These are phyloP conservation scores for Aeschynomene evenia DNA, from an alignment of 306 rosid species.

Conservation along the genomic window DNA sequence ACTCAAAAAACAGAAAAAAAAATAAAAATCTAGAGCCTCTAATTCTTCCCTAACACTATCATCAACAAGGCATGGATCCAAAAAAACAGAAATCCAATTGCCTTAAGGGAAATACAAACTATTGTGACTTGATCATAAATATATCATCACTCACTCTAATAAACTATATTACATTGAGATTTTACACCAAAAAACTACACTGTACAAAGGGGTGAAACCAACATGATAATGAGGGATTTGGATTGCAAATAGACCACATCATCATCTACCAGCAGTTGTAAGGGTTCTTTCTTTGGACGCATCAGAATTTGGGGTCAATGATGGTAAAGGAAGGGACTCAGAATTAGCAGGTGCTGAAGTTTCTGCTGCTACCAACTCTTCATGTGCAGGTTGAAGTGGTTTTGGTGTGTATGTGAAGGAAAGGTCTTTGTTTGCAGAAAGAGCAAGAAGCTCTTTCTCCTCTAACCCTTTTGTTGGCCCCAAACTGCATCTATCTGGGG, in stretches of 20 bases:
- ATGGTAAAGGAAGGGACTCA: constrained; percentile 34
- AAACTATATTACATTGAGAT: constrained; percentile 2
- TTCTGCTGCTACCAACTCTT: constrained; percentile 14
- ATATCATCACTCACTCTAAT: constrained; percentile 26
- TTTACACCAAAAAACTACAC: constrained; percentile 29
- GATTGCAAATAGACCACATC: constrained; percentile 26
- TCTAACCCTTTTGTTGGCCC: constrained; percentile 85
- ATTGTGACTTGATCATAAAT: constrained; percentile 29
- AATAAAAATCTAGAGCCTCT: background rate
- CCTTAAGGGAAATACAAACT: constrained; percentile 37
- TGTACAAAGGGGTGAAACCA: constrained; percentile 42
- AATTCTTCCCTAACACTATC: background rate
- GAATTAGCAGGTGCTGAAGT: constrained; percentile 15
- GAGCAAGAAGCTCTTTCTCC: constrained; percentile 87
- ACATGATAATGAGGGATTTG: constrained; percentile 11
- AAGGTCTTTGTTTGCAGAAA: constrained; percentile 70
- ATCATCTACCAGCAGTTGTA: constrained; percentile 52
- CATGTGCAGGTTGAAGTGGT: constrained; percentile 39
- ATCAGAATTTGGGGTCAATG: constrained; percentile 32
- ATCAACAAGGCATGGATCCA: constrained; percentile 45
- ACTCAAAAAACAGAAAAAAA: background rate
- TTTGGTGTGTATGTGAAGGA: constrained; percentile 63
- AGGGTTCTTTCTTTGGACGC: constrained; percentile 40
- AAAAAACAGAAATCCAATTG: constrained; percentile 41
- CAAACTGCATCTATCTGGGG: constrained; percentile 79